phyloP scores from a whole-genome alignment of 257 asterid genomes.

The Przewalskia tangutica region DNA sequence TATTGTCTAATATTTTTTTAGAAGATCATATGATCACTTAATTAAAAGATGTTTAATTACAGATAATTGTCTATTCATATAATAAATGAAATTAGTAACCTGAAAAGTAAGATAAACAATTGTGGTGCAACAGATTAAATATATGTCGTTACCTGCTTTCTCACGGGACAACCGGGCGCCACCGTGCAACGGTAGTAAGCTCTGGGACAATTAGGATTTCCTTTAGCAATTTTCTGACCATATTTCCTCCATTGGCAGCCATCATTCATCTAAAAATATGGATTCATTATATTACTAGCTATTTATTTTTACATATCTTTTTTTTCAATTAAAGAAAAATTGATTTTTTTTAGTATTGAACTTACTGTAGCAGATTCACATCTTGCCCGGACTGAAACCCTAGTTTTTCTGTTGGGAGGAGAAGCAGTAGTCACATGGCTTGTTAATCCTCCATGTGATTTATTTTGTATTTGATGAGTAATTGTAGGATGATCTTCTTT shows the following conservation, averaged over 20 bases:
- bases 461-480: conserved; percentile 11
- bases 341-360: neutral
- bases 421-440: conserved; percentile 29
- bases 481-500: neutral
- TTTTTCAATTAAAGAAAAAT: neutral
- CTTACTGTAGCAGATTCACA: conserved; percentile 92
- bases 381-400: conserved; percentile 97
- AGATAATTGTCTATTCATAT: neutral
- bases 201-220: conserved; percentile 86
- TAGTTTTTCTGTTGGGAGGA: conserved; percentile 62
- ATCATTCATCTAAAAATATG: conserved; percentile 60
- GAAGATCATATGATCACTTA: neutral
- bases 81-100: neutral
- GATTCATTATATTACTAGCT: too few species aligned
- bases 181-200: conserved; percentile 97
- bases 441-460: conserved; percentile 28
- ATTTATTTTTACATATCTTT: neutral
- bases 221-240: conserved; percentile 87
- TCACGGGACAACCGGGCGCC: conserved; percentile 84
- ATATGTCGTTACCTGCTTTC: conserved; percentile 53
- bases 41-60: too few species aligned
- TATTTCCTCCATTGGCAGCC: conserved; percentile 99
- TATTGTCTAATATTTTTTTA: neutral
- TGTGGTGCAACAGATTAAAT: neutral
- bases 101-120: neutral